These are phyloP conservation scores for Solanum rostratum DNA, from an alignment of 257 asterid genomes.

Conservation along the genomic window DNA sequence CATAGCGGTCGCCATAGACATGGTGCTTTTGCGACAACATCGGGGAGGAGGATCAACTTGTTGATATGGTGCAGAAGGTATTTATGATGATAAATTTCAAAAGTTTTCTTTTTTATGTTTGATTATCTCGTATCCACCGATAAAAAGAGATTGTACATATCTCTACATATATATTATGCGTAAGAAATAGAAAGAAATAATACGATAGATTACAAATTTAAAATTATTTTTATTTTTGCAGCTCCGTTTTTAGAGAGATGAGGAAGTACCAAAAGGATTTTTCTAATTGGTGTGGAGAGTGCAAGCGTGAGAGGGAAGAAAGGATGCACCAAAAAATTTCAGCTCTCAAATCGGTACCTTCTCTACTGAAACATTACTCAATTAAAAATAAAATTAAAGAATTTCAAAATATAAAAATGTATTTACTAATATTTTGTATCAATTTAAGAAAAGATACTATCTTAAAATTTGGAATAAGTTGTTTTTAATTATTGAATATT, in stretches of 20 bases:
- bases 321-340: neutral
- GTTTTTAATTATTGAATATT: neutral
- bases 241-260: constrained; percentile 55
- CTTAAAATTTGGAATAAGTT: neutral
- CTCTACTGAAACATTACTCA: neutral
- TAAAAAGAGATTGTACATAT: too few relatives aligned
- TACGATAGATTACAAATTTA: neutral
- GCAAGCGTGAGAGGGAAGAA: constrained; percentile 52
- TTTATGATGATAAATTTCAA: neutral
- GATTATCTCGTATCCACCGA: neutral
- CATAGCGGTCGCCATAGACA: constrained; percentile 97
- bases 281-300: constrained; percentile 64
- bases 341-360: neutral
- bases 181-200: neutral
- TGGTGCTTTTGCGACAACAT: constrained; percentile 92
- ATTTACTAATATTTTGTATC: neutral
- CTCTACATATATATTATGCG: too few relatives aligned
- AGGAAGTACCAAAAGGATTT: constrained; percentile 57
- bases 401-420: neutral
- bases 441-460: neutral
- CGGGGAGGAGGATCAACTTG: constrained; percentile 69
- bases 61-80: constrained; percentile 96
- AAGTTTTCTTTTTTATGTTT: neutral
- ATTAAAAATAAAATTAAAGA: neutral
- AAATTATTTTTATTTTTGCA: constrained; percentile 4